Base-by-base conservation (phyloP, 1,284 basidiomycete genomes). In the Cryptococcus depauperatus region DNA sequence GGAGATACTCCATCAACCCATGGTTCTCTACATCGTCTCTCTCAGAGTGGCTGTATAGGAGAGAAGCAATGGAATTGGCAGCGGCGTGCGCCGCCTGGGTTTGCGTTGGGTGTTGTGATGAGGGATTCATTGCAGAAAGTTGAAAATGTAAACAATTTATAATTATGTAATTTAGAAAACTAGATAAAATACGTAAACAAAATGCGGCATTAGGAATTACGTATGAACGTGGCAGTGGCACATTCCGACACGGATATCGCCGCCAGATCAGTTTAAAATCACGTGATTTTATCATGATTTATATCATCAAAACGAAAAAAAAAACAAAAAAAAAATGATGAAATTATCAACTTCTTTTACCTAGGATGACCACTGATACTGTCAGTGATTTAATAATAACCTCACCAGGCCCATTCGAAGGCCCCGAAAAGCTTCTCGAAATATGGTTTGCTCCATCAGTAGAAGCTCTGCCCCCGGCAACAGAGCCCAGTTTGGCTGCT, bases 341-440 rank as follows among this genome's bases (percentile, higher is more conserved):
- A 21, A 5, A 26, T 35, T 18, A 39, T 23, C 18, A 8, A 22
- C n/a, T n/a, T n/a, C n/a, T n/a, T n/a, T n/a, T n/a, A n/a, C n/a
- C n/a, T n/a, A n/a, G n/a, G n/a, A n/a, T n/a, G n/a, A n/a, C n/a
- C 16, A 37, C 35, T 23, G 16, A 16, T 23, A 29, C 39, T 19
- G 16, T 28, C 23, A 27, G 37, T 16, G 44, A 46, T 35, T 38
- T 30, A 14, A 46, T 35, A 3, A n/a, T 44, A 7, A 57, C 57
- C 29, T 64, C 61, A 13, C 66, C 66, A 7, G 66, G 67, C 7
- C 69, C 67, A 10, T 71, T 71, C 41, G 68, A 70, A 48, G 69
- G 69, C 13, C 88, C 93, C 49, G 95, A 99, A 75, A 99, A 99
- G 73, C 80, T 97, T 34, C 80, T 98, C 45, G 95, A 98, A 74